These are phyloP conservation scores for Ophiostoma himal-ulmi DNA, from an alignment of 2,329 filamentous ascomycete species.

Conservation along the genomic window DNA sequence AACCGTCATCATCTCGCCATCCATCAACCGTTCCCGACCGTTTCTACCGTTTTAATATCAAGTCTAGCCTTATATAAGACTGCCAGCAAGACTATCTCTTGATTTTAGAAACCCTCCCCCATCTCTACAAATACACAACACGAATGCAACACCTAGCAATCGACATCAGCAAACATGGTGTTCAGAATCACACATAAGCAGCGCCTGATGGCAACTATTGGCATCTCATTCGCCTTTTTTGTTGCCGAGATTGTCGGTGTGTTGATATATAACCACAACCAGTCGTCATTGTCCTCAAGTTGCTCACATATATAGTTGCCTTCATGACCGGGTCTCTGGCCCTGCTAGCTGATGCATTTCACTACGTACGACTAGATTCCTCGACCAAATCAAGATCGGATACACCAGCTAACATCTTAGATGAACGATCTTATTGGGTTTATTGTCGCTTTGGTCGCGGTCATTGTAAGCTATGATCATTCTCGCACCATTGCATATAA, in stretches of 20 bases:
- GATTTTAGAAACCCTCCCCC: background rate
- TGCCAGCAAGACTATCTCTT: background rate
- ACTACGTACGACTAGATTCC: constrained; percentile 52
- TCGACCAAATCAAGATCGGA: background rate
- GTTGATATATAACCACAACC: background rate
- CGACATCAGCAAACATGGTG: constrained; percentile 31
- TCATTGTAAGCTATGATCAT: constrained; percentile 44
- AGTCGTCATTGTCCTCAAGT: background rate
- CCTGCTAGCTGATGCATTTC: constrained; percentile 70
- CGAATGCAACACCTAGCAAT: background rate
- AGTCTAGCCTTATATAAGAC: background rate
- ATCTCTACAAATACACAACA: background rate
- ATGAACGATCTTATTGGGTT: constrained; percentile 67
- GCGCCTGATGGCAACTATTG: constrained; percentile 44
- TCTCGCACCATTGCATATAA: too few relatives aligned
- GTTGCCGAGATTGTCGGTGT: constrained; percentile 46
- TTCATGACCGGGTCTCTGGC: constrained; percentile 67
- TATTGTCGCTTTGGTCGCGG: constrained; percentile 57
- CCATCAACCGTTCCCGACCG: background rate
- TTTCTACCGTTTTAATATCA: background rate
- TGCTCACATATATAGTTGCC: constrained; percentile 43
- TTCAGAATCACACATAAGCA: constrained; percentile 39
- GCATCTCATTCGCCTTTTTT: constrained; percentile 48
- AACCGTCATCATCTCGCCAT: background rate
- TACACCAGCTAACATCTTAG: constrained; percentile 52